These are phyloP conservation scores for Clarireedia hainanense DNA, from an alignment of 2,329 filamentous ascomycete species.

Conservation along the genomic window DNA sequence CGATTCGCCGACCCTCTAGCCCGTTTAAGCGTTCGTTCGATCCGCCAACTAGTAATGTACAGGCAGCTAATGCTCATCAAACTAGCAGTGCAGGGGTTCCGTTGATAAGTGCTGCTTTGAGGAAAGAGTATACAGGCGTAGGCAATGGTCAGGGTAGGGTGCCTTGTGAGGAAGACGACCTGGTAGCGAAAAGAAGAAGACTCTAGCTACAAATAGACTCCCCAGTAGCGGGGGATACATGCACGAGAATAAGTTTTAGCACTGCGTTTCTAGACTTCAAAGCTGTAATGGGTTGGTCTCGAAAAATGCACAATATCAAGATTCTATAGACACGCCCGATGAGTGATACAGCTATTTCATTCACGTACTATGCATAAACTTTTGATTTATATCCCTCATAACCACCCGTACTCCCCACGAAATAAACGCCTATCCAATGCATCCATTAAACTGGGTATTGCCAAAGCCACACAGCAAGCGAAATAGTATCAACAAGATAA, in stretches of 20 bases:
- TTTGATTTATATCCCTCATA: background rate
- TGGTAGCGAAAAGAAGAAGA: too few species aligned
- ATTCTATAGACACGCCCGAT: background rate
- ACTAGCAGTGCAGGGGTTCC: background rate
- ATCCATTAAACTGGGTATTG: slow-evolving; percentile 7
- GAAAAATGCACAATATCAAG: too few species aligned
- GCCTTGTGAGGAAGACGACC: too few species aligned
- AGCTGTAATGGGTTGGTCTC: too few species aligned
- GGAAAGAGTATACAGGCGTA: too few species aligned
- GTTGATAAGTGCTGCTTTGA: too few species aligned
- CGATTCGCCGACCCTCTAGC: background rate
- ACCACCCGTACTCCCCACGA: background rate
- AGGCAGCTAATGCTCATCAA: background rate
- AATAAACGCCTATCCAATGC: slow-evolving; percentile 4
- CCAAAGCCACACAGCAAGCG: slow-evolving; percentile 1
- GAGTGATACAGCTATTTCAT: background rate
- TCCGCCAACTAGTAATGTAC: background rate
- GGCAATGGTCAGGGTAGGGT: too few species aligned
- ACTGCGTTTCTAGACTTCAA: too few species aligned
- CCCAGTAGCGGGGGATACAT: too few species aligned
- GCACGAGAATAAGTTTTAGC: too few species aligned
- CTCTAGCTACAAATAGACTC: too few species aligned
- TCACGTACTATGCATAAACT: background rate
- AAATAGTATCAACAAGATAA: background rate
- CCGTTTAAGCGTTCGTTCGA: background rate